These are phyloP conservation scores for Physcomitrium patens DNA, from an alignment of 225 moss, liverwort and hornwort species.

Conservation along the genomic window DNA sequence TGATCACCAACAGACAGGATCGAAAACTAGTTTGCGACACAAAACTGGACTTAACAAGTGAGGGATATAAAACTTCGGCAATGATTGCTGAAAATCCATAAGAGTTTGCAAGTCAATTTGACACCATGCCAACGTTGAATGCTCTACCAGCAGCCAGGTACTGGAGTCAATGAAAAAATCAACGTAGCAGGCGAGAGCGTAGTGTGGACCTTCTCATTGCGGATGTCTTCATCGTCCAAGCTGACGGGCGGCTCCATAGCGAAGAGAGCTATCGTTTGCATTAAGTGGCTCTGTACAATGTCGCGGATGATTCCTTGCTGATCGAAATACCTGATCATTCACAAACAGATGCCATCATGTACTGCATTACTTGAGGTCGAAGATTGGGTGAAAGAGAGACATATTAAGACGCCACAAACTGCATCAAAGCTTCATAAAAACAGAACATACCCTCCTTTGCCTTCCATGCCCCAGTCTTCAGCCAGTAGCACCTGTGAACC, in stretches of 20 bases:
- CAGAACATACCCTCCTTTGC: conserved; percentile 57
- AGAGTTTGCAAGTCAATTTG: not conserved
- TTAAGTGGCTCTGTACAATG: conserved; percentile 84
- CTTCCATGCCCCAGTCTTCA: conserved; percentile 67
- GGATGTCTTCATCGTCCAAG: conserved; percentile 89
- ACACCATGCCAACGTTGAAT: no score
- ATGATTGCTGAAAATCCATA: not conserved
- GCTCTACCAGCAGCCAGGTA: no score
- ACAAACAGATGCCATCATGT: not conserved
- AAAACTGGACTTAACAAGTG: not conserved
- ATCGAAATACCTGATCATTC: conserved; percentile 76
- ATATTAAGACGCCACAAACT: not conserved
- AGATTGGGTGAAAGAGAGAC: not conserved
- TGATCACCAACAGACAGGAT: not conserved
- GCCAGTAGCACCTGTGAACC: conserved; percentile 54
- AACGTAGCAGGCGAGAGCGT: not conserved
- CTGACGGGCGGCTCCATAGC: conserved; percentile 98
- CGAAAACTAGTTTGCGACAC: no score
- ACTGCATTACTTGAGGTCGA: not conserved
- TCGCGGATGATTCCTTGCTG: conserved; percentile 93
- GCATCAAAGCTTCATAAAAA: conserved; percentile 5
- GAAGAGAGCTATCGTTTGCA: conserved; percentile 86
- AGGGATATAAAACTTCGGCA: not conserved
- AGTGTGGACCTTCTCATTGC: conserved; percentile 81
- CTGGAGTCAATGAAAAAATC: not conserved